Evolutionary conservation across 2,329 filamentous ascomycete genomes (phyloP).

Genomic region (Endoconidiophora polonica): DNA sequence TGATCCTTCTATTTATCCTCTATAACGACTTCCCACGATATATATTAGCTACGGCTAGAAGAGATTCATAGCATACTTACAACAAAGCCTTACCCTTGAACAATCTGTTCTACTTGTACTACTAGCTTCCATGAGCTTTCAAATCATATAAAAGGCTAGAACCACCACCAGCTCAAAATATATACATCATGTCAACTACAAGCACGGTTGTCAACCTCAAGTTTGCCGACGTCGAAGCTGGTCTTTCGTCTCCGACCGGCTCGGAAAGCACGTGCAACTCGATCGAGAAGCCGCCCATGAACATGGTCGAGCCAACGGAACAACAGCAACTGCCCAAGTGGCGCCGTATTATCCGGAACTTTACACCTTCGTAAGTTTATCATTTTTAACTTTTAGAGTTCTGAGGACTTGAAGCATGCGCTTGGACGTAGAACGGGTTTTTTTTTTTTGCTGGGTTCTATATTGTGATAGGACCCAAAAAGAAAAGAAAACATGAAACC

Average conservation of each 20-base stretch:
- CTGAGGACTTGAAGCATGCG: too few species aligned
- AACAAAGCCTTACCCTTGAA: too few species aligned
- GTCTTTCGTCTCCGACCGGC: neutral
- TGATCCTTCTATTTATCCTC: too few species aligned
- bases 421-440: neutral
- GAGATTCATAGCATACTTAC: too few species aligned
- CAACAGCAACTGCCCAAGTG: conserved; percentile 18
- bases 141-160: too few species aligned
- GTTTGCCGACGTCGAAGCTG: neutral
- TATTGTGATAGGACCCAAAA: neutral
- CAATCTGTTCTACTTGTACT: too few species aligned
- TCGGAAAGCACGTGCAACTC: neutral
- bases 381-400: neutral
- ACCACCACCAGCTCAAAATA: too few species aligned
- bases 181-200: too few species aligned
- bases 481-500: neutral
- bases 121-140: too few species aligned
- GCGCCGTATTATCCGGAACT: conserved; percentile 33
- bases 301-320: neutral
- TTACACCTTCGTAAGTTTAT: conserved; percentile 34
- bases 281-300: neutral
- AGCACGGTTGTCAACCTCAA: too few species aligned
- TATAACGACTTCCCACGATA: too few species aligned
- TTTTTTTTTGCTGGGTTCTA: neutral
- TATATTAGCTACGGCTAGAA: too few species aligned